A percentile compares a stretch with the other conserved stretches of the same genome.
These are phyloP conservation scores for Ascocoryne sarcoides DNA, from an alignment of 2,329 filamentous ascomycete genomes.

Conservation along the genomic window DNA sequence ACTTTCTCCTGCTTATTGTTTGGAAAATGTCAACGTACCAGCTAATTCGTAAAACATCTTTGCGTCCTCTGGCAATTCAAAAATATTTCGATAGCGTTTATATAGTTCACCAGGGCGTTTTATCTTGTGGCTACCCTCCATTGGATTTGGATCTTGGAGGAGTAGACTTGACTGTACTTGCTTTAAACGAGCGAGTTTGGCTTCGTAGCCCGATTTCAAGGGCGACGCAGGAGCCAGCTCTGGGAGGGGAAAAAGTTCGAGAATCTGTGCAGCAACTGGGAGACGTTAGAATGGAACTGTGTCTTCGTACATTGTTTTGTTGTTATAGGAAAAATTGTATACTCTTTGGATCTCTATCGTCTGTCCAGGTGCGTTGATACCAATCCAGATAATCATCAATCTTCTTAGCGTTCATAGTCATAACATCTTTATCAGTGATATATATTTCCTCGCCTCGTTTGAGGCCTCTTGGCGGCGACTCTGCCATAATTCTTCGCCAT, in stretches of 20 bases:
- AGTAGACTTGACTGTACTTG: slow-evolving; percentile 20
- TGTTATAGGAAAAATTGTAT: slow-evolving; percentile 18
- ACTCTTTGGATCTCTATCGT: slow-evolving; percentile 35
- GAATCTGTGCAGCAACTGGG: slow-evolving; percentile 27
- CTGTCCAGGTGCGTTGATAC: slow-evolving; percentile 60
- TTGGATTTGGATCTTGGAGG: slow-evolving; percentile 21
- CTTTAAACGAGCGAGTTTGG: slow-evolving; percentile 16
- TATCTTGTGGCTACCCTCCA: slow-evolving; percentile 9
- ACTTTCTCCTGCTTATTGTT: not conserved
- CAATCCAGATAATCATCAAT: slow-evolving; percentile 73
- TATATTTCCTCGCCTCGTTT: slow-evolving; percentile 39
- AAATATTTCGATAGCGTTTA: slow-evolving; percentile 30
- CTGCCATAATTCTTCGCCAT: slow-evolving; percentile 50
- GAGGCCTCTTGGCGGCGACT: slow-evolving; percentile 23
- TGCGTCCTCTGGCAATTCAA: slow-evolving; percentile 35
- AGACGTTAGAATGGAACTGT: too few relatives aligned
- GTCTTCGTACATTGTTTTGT: too few relatives aligned
- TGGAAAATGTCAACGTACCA: slow-evolving; percentile 27
- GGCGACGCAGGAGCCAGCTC: slow-evolving; percentile 8
- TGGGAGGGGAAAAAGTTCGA: slow-evolving; percentile 30
- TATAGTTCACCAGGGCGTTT: slow-evolving; percentile 30
- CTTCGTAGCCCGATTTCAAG: slow-evolving; percentile 22
- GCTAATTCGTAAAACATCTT: slow-evolving; percentile 35
- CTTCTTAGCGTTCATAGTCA: slow-evolving; percentile 49
- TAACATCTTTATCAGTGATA: slow-evolving; percentile 53